A percentile compares a stretch with the other conserved stretches of the same genome.
Conservation (phyloP, 257 asterid species). For the Fraxinus pennsylvanica region DNA sequence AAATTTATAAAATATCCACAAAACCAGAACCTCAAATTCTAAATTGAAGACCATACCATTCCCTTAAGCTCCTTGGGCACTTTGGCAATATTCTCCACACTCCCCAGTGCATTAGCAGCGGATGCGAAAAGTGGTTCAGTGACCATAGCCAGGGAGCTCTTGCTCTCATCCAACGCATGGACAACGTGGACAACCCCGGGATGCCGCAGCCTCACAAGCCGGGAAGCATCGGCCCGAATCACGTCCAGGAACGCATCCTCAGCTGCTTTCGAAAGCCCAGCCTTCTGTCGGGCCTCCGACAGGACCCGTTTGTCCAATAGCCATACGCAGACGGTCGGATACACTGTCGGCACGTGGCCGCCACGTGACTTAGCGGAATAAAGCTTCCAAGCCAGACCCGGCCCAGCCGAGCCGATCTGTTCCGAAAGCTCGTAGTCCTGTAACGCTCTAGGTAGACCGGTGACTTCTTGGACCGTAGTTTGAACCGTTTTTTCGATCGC, state of each 20-base stretch:
- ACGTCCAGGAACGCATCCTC: slow-evolving; percentile 87
- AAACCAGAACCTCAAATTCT: slow-evolving; percentile 11
- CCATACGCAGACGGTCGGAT: slow-evolving; percentile 94
- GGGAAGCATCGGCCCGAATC: slow-evolving; percentile 86
- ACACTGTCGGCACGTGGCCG: slow-evolving; percentile 59
- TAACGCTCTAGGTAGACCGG: slow-evolving; percentile 82
- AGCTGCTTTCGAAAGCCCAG: slow-evolving; percentile 83
- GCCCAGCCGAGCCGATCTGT: slow-evolving; percentile 98
- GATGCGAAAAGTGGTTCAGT: slow-evolving; percentile 96
- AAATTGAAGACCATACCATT: slow-evolving; percentile 51
- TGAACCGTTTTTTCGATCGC: slow-evolving; percentile 97
- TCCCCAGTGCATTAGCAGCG: slow-evolving; percentile 80
- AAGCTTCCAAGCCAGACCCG: slow-evolving; percentile 88
- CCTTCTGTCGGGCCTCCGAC: slow-evolving; percentile 81
- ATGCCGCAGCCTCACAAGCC: slow-evolving; percentile 91
- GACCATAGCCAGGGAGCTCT: slow-evolving; percentile 92
- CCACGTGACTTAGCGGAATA: slow-evolving; percentile 84
- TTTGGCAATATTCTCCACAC: slow-evolving; percentile 67
- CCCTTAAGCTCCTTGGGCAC: slow-evolving; percentile 96
- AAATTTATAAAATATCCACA: background rate
- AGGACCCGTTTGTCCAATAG: slow-evolving; percentile 77
- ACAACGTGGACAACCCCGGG: slow-evolving; percentile 99
- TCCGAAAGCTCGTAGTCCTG: slow-evolving; percentile 81
- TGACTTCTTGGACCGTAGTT: slow-evolving; percentile 92
- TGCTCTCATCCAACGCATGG: slow-evolving; percentile 92